Evolutionary conservation across 2,329 filamentous ascomycete species (phyloP), one percentile per base, ranked within the genome.

Genomic region (Lachnellula hyalina): DNA sequence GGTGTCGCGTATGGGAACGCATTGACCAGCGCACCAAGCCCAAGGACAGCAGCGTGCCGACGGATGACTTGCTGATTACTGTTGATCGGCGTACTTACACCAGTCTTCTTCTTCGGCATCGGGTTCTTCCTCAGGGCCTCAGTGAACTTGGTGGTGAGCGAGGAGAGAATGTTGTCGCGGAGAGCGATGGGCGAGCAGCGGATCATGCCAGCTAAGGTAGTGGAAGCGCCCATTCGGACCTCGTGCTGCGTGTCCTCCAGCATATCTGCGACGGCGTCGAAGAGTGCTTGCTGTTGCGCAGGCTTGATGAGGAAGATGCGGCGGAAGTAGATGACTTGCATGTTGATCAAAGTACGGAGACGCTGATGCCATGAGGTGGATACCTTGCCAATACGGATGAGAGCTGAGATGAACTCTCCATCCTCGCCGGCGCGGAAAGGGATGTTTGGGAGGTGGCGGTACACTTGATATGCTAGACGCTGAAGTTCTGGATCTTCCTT

Each of bases 261-360:
- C 95, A 99, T 99, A 63, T 87, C 89, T 41, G 92, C 90, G n/a
- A 99, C 92, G 53, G 92, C 95, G 45, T 87, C 85, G 68, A 97
- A 96, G 15, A 99, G 82, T 35, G 83, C 81, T 63, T 90, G 81
- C 52, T 94, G 88, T 69, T 96, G 87, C 7, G 80, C 74, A 6
- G 81, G 77, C 34, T 84, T 82, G 62, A 95, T 89, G 28, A 97
- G 77, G 77, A 99, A 99, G 38, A 99, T 81, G 25, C 93, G 89
- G 49, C 94, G 87, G 83, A 97, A 99, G 76, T 96, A 99, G 64
- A 99, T 87, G 61, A 97, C 93, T 68, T 99, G 95, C 78, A 99
- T 96, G 73, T 97, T 97, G 74, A 99, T 92, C 63, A 99, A 83
- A 44, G 96, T 90, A 25, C 95, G 85, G 40, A 99, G 80, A 47